A percentile compares a stretch with the other conserved stretches of the same genome.
Evolutionary conservation across 2,329 filamentous ascomycete genomes (phyloP).

Genomic region (Fusarium neocosmosporiellum): DNA sequence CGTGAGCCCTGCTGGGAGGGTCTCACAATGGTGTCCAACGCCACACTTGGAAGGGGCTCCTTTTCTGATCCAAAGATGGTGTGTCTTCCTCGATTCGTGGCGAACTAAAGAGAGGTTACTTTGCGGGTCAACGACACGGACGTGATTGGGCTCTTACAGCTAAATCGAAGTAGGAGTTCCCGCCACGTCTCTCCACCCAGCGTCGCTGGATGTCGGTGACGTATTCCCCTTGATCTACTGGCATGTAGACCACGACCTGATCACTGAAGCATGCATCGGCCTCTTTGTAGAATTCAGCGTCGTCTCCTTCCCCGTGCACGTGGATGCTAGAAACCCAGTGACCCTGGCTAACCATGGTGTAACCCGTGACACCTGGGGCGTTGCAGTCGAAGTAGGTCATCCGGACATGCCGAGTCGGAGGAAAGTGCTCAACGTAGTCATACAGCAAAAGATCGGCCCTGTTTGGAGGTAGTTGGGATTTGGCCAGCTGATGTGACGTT

Average conservation of each 20-base stretch:
- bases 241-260: not conserved
- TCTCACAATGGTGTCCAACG: not conserved
- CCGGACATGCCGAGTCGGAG: not conserved
- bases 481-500: not conserved
- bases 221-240: not conserved
- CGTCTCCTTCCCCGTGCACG: not conserved
- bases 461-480: not conserved
- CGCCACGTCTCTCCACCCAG: not conserved
- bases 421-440: not conserved
- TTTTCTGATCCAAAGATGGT: not conserved
- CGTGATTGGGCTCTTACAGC: not conserved
- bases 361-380: not conserved
- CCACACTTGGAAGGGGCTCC: fast-evolving
- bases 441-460: not conserved
- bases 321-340: not conserved
- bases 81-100: not conserved
- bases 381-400: not conserved
- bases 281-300: not conserved
- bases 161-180: not conserved
- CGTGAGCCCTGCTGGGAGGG: not conserved
- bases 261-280: not conserved
- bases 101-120: not conserved
- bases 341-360: not conserved
- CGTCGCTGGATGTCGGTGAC: not conserved
- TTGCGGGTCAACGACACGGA: not conserved